Conservation (phyloP, 1,284 basidiomycete genomes). For the Sanghuangporus sanghuang region DNA sequence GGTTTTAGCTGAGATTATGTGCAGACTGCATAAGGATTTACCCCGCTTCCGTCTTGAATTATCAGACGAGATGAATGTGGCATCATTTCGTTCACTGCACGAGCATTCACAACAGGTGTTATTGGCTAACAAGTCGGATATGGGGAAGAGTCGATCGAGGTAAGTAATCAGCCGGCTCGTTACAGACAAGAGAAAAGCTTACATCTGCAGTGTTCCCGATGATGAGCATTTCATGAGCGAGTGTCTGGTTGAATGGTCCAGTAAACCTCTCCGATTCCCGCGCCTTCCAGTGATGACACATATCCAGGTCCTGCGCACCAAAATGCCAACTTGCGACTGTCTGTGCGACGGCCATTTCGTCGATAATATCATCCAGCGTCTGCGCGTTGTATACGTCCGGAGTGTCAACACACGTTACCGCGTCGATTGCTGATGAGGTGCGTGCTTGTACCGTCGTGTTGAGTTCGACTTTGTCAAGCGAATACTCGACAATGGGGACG, state of each 20-base stretch:
- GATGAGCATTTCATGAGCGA: slow-evolving; percentile 22
- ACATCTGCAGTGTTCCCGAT: slow-evolving; percentile 24
- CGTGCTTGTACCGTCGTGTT: slow-evolving; percentile 18
- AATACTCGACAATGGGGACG: slow-evolving; percentile 15
- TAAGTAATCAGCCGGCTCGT: not conserved
- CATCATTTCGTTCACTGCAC: slow-evolving; percentile 22
- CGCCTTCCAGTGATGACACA: slow-evolving; percentile 23
- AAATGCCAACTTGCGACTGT: slow-evolving; percentile 19
- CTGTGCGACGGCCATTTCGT: slow-evolving; percentile 19
- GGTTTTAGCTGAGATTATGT: not conserved
- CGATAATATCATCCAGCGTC: slow-evolving; percentile 19
- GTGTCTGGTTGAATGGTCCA: slow-evolving; percentile 23
- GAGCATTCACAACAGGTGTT: slow-evolving; percentile 23
- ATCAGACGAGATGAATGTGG: slow-evolving; percentile 21
- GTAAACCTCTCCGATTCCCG: slow-evolving; percentile 22
- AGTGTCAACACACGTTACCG: slow-evolving; percentile 21
- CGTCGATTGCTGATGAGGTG: slow-evolving; percentile 19
- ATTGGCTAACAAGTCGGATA: slow-evolving; percentile 18
- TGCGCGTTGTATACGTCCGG: slow-evolving; percentile 20
- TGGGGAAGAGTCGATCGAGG: not conserved
- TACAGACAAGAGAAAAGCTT: not conserved
- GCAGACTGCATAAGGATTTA: not conserved
- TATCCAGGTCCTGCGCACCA: slow-evolving; percentile 17
- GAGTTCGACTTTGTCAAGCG: slow-evolving; percentile 19
- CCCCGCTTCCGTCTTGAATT: slow-evolving; percentile 23